Conservation (phyloP, 2,329 filamentous ascomycete genomes). For the Colletotrichum filicis region DNA sequence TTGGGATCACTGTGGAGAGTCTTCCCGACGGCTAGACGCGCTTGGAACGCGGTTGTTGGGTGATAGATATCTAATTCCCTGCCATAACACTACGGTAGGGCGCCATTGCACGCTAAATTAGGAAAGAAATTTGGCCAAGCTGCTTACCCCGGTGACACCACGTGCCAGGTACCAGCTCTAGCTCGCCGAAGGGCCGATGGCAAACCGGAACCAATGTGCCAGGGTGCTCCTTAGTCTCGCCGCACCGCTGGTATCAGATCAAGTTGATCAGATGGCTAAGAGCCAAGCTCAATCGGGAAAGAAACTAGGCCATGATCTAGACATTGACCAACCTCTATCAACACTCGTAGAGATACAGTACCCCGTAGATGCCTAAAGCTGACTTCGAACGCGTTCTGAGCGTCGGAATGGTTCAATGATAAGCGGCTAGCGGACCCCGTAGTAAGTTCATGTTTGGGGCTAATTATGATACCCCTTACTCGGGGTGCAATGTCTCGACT, state of each 20-base stretch:
- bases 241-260: neutral
- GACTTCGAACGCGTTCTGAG: no score
- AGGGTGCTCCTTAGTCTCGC: neutral
- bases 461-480: no score
- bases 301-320: neutral
- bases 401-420: no score
- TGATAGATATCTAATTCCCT: neutral
- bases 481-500: no score
- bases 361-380: neutral
- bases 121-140: neutral
- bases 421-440: no score
- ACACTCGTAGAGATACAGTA: neutral
- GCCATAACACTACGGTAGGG: neutral
- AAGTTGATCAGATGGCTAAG: neutral
- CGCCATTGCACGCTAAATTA: neutral
- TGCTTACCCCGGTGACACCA: neutral
- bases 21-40: neutral
- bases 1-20: neutral
- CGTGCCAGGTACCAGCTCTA: neutral
- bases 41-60: no score
- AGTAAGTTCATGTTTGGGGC: no score
- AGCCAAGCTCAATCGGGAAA: constrained; percentile 2
- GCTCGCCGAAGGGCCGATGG: neutral
- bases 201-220: neutral
- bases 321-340: neutral